Conservation (phyloP, 1,139 yeast species). For the Scheffersomyces stambukii region DNA sequence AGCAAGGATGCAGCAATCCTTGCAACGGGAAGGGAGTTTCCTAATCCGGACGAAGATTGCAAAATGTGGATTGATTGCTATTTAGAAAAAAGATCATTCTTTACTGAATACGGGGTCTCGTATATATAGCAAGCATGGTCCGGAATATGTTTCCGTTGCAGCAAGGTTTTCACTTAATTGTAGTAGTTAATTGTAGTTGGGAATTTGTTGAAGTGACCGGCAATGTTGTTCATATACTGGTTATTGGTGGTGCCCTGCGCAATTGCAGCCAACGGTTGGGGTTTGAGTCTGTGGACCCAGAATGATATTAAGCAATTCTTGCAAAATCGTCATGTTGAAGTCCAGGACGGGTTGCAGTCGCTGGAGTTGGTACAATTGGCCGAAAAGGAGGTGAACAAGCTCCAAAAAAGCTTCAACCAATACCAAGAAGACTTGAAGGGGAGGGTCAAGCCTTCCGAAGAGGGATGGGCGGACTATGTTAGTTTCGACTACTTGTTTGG, state of each 20-base stretch:
- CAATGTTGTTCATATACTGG: no score
- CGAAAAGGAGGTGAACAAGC: constrained; percentile 25
- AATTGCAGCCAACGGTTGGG: constrained; percentile 5
- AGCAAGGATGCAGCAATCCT: no score
- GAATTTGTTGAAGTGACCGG: no score
- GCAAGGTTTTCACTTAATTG: no score
- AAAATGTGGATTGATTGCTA: no score
- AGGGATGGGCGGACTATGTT: constrained; percentile 15
- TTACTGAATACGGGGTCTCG: no score
- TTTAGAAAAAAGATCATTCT: no score
- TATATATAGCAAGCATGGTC: no score
- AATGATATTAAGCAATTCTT: constrained; percentile 25
- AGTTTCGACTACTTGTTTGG: constrained; percentile 10
- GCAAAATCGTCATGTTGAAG: constrained; percentile 30
- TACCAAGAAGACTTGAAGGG: constrained; percentile 6
- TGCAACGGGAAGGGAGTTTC: no score
- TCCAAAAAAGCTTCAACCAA: constrained; percentile 11
- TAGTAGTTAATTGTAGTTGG: no score
- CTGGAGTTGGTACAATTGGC: constrained; percentile 33
- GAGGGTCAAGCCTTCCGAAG: constrained; percentile 4
- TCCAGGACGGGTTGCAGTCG: constrained; percentile 16
- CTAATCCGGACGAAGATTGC: no score
- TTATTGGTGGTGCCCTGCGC: constrained; percentile 2
- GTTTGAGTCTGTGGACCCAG: constrained; percentile 18
- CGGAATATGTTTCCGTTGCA: no score